Percentiles rank a stretch among this genome's conserved stretches.
These are phyloP conservation scores for Alternaria viburni DNA, from an alignment of 2,329 filamentous ascomycete genomes.

Conservation along the genomic window DNA sequence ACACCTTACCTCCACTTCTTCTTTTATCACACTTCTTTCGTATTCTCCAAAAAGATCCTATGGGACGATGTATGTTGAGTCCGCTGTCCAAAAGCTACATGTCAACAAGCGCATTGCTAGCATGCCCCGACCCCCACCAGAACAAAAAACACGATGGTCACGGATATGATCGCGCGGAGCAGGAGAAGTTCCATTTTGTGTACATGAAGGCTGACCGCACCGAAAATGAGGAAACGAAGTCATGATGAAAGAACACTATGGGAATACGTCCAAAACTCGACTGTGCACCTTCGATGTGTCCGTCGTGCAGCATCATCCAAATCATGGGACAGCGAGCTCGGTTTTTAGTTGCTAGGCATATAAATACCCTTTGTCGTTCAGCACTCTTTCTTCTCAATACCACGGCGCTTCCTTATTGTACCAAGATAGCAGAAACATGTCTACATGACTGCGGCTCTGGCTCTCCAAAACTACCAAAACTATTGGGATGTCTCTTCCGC, in stretches of 20 bases:
- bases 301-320: neutral
- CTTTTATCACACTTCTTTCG: neutral
- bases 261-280: no score
- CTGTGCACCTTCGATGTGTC: neutral
- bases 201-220: neutral
- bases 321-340: neutral
- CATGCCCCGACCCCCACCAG: neutral
- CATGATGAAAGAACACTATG: neutral
- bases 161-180: neutral
- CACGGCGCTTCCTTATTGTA: no score
- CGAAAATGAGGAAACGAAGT: neutral
- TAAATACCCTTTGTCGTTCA: neutral
- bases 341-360: neutral
- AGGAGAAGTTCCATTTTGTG: neutral
- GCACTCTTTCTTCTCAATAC: accelerated
- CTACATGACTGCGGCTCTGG: no score
- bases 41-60: neutral
- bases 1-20: neutral
- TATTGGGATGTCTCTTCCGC: no score
- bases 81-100: neutral
- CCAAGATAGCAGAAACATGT: no score
- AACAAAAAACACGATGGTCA: neutral
- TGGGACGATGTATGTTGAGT: neutral
- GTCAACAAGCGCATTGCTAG: neutral
- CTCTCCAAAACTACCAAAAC: no score